Conservation (phyloP, 2,329 filamentous ascomycete genomes). For the Colletotrichum musicola region DNA sequence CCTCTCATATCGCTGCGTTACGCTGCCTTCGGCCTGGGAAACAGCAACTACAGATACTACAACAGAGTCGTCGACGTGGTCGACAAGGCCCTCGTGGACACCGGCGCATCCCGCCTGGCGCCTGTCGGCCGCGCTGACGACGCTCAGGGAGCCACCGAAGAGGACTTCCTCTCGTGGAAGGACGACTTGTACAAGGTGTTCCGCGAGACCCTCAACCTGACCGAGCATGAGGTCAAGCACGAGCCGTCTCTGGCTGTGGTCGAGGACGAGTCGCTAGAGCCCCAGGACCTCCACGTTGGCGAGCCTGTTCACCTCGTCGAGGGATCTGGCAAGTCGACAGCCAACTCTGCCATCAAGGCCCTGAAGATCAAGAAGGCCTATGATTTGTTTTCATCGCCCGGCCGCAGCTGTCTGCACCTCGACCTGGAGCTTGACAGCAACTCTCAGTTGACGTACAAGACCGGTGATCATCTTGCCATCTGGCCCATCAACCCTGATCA, state of each 20-base stretch:
- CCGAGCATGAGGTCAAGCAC: constrained; percentile 42
- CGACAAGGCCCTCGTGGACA: constrained; percentile 40
- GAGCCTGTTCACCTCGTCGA: constrained; percentile 39
- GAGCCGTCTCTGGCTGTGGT: constrained; percentile 42
- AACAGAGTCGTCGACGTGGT: constrained; percentile 51
- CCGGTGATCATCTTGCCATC: constrained; percentile 56
- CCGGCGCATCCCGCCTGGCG: constrained; percentile 46
- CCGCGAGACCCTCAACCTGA: constrained; percentile 40
- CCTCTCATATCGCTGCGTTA: constrained; percentile 46
- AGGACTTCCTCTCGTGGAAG: constrained; percentile 54
- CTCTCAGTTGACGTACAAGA: constrained; percentile 49
- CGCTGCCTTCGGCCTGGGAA: constrained; percentile 53
- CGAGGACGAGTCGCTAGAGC: constrained; percentile 40
- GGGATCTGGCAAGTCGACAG: constrained; percentile 25
- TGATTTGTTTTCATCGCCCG: constrained; percentile 43
- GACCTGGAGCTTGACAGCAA: constrained; percentile 52
- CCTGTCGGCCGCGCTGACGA: constrained; percentile 50
- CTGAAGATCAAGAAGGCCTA: constrained; percentile 40
- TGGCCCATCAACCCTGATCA: constrained; percentile 54
- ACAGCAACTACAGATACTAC: constrained; percentile 54
- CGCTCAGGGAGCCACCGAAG: constrained; percentile 48
- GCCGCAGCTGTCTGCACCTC: constrained; percentile 46
- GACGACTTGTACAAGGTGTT: constrained; percentile 44
- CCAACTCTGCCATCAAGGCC: constrained; percentile 39
- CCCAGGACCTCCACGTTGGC: constrained; percentile 41